Percentiles rank a stretch among this genome's conserved stretches.
phyloP scores from a whole-genome alignment of 2,329 filamentous ascomycete species.

The Cladosporium velox region DNA sequence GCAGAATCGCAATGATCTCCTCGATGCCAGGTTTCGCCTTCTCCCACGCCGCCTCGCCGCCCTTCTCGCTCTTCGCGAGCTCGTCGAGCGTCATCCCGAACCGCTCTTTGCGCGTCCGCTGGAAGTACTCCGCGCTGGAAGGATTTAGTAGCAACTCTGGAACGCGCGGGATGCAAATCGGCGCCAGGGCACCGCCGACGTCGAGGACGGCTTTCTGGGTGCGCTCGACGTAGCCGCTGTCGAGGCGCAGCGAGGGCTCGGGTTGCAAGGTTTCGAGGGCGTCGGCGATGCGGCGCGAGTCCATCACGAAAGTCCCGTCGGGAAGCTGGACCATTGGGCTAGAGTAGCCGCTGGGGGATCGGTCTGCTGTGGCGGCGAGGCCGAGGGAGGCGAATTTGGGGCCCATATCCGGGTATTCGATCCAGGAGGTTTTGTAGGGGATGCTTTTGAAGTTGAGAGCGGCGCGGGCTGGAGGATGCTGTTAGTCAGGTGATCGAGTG shows the following conservation, averaged over 20 bases:
- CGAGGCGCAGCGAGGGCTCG: slow-evolving; percentile 58
- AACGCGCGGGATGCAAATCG: slow-evolving; percentile 53
- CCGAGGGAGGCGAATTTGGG: slow-evolving; percentile 54
- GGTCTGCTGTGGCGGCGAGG: slow-evolving; percentile 49
- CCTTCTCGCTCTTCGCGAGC: slow-evolving; percentile 41
- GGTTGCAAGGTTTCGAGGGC: slow-evolving; percentile 63
- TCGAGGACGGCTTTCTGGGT: slow-evolving; percentile 44
- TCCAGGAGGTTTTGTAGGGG: slow-evolving; percentile 68
- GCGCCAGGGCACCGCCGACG: slow-evolving; percentile 42
- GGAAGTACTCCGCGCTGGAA: slow-evolving; percentile 57
- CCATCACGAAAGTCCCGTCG: slow-evolving; percentile 63
- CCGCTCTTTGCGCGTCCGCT: slow-evolving; percentile 50
- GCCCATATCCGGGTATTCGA: slow-evolving; percentile 66
- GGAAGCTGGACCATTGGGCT: slow-evolving; percentile 59
- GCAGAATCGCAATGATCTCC: slow-evolving; percentile 49
- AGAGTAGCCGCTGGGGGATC: slow-evolving; percentile 48
- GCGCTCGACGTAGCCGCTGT: slow-evolving; percentile 51
- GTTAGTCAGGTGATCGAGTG: slow-evolving; percentile 16
- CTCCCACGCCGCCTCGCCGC: slow-evolving; percentile 55
- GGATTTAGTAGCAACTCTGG: slow-evolving; percentile 55
- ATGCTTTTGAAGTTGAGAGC: slow-evolving; percentile 68
- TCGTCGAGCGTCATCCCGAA: slow-evolving; percentile 58
- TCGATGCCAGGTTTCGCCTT: slow-evolving; percentile 42
- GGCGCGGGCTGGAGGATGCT: slow-evolving; percentile 57
- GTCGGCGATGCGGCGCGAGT: slow-evolving; percentile 62